Evolutionary conservation across 2,329 filamentous ascomycete genomes (phyloP).

Genomic region (Septoria petroselini): DNA sequence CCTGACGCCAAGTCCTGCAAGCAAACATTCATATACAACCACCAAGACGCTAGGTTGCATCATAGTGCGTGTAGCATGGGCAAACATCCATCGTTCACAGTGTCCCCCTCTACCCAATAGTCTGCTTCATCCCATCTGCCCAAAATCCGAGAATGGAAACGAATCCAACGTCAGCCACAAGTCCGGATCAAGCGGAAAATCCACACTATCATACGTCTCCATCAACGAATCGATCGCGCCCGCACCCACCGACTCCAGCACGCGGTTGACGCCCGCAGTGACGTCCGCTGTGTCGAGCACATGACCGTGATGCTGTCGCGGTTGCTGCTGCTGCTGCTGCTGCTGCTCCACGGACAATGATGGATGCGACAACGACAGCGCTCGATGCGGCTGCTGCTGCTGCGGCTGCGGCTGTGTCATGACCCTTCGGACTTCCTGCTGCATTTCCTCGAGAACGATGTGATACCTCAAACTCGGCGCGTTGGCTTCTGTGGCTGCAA

Average conservation of each 20-base stretch:
- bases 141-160: slow-evolving; percentile 31
- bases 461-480: slow-evolving; percentile 51
- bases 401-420: slow-evolving; percentile 14
- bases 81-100: too few relatives aligned
- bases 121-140: not conserved
- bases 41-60: too few relatives aligned
- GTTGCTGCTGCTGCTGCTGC: not conserved
- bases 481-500: slow-evolving; percentile 40
- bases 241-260: slow-evolving; percentile 8
- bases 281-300: not conserved
- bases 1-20: too few relatives aligned
- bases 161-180: slow-evolving; percentile 34
- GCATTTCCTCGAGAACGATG: slow-evolving; percentile 53
- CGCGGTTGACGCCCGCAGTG: not conserved
- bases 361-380: slow-evolving; percentile 2
- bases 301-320: not conserved
- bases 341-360: not conserved
- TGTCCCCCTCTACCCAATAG: too few relatives aligned
- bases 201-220: slow-evolving; percentile 18
- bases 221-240: slow-evolving; percentile 8
- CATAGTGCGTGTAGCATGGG: too few relatives aligned
- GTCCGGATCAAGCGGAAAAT: slow-evolving; percentile 33
- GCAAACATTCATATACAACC: too few relatives aligned
- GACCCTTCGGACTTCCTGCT: slow-evolving; percentile 42
- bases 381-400: slow-evolving; percentile 1